Conservation (phyloP, 2,329 filamentous ascomycete species). For the Cordyceps cateniannulata region DNA sequence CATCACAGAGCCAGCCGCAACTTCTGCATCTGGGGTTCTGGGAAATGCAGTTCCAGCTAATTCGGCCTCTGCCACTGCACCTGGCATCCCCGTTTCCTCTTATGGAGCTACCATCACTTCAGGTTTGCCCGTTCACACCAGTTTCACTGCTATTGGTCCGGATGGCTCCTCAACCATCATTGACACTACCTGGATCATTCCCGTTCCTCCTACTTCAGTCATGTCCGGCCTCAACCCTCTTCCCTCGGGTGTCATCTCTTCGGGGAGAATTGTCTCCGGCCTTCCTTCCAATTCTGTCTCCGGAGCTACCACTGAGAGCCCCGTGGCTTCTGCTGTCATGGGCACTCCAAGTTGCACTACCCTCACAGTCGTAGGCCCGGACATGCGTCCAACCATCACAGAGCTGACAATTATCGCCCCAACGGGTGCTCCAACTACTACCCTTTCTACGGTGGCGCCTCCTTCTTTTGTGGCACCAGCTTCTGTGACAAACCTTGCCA, state of each 20-base stretch:
- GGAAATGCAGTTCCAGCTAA: not conserved
- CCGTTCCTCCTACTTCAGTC: slow-evolving; percentile 15
- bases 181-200: slow-evolving; percentile 21
- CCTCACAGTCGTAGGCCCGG: slow-evolving; percentile 23
- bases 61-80: not conserved
- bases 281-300: not conserved
- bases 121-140: slow-evolving; percentile 18
- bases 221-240: slow-evolving; percentile 11
- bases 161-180: slow-evolving; percentile 24
- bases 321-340: not conserved
- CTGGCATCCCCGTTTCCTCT: not conserved
- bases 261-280: not conserved
- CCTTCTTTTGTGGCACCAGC: slow-evolving; percentile 15
- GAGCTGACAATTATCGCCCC: slow-evolving; percentile 26
- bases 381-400: slow-evolving; percentile 24
- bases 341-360: slow-evolving; percentile 23
- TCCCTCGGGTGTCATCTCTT: not conserved
- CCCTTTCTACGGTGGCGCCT: slow-evolving; percentile 14
- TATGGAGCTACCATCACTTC: not conserved
- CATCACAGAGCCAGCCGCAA: slow-evolving; percentile 18
- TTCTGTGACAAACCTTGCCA: slow-evolving; percentile 25
- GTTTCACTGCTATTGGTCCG: slow-evolving; percentile 23
- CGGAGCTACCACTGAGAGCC: not conserved
- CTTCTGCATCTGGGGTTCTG: not conserved
- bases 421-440: not conserved